These are phyloP conservation scores for Alternaria sp. DNA, from an alignment of 2,329 filamentous ascomycete genomes.

Conservation along the genomic window DNA sequence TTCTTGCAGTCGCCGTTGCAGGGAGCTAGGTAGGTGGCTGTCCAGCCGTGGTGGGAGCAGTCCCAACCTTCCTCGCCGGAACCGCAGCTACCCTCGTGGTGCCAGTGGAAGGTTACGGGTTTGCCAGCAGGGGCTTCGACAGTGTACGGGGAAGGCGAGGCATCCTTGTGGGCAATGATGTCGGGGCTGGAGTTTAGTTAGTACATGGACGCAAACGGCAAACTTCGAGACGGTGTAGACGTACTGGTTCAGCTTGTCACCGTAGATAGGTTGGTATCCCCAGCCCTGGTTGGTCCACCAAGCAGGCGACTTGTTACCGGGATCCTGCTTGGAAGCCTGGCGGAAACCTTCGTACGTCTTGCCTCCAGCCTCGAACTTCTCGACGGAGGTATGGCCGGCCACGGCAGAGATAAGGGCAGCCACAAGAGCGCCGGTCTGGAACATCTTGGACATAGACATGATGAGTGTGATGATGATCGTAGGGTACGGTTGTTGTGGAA, in stretches of 20 bases:
- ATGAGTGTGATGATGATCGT: neutral
- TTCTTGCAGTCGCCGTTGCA: constrained; percentile 48
- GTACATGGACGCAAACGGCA: neutral
- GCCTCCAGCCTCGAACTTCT: constrained; percentile 38
- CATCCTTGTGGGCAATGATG: constrained; percentile 46
- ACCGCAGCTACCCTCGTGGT: constrained; percentile 40
- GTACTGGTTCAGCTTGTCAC: constrained; percentile 34
- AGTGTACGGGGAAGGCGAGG: constrained; percentile 42
- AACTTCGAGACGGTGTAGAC: neutral
- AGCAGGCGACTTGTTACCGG: constrained; percentile 40
- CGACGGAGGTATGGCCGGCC: constrained; percentile 41
- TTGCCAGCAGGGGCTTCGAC: constrained; percentile 40
- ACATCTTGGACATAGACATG: constrained; percentile 39
- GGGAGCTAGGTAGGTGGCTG: constrained; percentile 43
- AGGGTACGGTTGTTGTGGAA: neutral
- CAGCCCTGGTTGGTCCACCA: constrained; percentile 48
- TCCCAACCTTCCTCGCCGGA: constrained; percentile 44
- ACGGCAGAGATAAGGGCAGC: constrained; percentile 39
- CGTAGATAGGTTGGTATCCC: constrained; percentile 44
- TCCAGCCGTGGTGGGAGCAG: constrained; percentile 47
- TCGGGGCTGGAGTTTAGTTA: constrained; percentile 20
- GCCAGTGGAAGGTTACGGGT: constrained; percentile 45
- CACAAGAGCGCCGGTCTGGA: constrained; percentile 39
- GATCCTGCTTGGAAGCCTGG: constrained; percentile 37
- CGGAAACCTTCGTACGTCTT: constrained; percentile 43